Evolutionary conservation across 192 early-diverging fungal species (phyloP), one percentile per base, ranked within the genome.

Genomic region (Podochytrium sp.): DNA sequence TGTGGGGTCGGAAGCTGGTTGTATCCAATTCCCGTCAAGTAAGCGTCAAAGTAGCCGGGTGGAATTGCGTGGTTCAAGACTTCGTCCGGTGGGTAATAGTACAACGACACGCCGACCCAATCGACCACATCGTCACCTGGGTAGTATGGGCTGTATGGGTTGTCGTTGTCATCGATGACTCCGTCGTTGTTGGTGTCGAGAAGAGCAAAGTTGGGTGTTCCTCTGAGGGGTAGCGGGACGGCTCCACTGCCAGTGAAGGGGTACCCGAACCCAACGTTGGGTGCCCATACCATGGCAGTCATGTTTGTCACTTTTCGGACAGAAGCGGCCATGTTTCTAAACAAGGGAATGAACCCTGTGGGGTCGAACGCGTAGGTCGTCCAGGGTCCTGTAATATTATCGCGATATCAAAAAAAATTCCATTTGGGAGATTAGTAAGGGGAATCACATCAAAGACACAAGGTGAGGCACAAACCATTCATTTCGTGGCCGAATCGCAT

Each of bases 401-500:
- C 14, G 65, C 20, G n/a, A 18, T 33, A 30, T n/a, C 0, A 37
- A 42, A 38, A 12, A 57, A 55, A n/a, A 6, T 57, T 58, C 49
- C n/a, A n/a, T n/a, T n/a, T n/a, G n/a, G n/a, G n/a, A n/a, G 1
- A 71, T 14, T 0, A 64, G 1, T 30, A 12, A 74, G 20, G 4
- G 2, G 23, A 27, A 57, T 42, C 37, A 50, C 3, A 14, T 18
- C 1, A 62, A 25, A n/a, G 25, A 20, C 25, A n/a, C 42, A 5
- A 39, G 51, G 30, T 41, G 39, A 73, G 7, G 2, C 25, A 34
- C 74, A 2, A 23, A 82, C 81, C 83, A 60, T 84, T 84, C 83
- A 84, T 84, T 56, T 84, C 83, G 57, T 84, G 83, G 41, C 81
- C 81, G 37, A 55, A 84, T 3, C 83, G 74, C 38, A 84, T 40